Evolutionary conservation across 495 filamentous ascomycete genomes (phyloP).

Genomic region (Neurospora sp.): DNA sequence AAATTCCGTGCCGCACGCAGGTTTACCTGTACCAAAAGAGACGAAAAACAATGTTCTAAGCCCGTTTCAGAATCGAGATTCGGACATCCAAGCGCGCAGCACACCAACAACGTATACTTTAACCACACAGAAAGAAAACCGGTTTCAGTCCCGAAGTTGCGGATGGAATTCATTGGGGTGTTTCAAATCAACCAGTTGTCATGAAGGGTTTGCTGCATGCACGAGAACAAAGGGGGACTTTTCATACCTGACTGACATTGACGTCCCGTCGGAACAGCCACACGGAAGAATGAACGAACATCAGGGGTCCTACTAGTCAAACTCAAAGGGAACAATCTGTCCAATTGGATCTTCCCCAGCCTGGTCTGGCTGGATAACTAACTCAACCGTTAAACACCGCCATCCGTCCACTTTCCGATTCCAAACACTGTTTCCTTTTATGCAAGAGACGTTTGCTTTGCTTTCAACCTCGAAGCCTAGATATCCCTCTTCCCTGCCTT

Average conservation of each 20-base stretch:
- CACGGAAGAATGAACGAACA: neutral
- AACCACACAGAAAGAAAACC: neutral
- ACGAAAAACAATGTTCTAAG: neutral
- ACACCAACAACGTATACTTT: neutral
- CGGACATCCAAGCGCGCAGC: neutral
- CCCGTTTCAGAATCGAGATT: neutral
- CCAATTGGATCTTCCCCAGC: neutral
- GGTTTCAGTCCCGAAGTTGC: neutral
- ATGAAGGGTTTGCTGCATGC: neutral
- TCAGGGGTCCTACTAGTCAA: neutral
- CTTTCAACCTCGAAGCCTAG: neutral
- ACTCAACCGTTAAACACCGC: neutral
- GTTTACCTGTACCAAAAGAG: neutral
- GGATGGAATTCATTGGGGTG: neutral
- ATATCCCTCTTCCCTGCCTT: neutral
- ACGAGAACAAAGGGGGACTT: neutral
- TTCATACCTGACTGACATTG: neutral
- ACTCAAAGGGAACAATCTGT: neutral
- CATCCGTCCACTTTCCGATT: neutral
- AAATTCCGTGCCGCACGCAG: neutral
- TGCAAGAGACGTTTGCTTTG: neutral
- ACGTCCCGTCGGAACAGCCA: neutral
- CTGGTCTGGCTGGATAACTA: neutral
- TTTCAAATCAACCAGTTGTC: neutral
- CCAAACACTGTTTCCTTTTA: neutral